A percentile compares a stretch with the other conserved stretches of the same genome.
Evolutionary conservation across 2,329 filamentous ascomycete genomes (phyloP).

Genomic region (Aspergillus nomiae): DNA sequence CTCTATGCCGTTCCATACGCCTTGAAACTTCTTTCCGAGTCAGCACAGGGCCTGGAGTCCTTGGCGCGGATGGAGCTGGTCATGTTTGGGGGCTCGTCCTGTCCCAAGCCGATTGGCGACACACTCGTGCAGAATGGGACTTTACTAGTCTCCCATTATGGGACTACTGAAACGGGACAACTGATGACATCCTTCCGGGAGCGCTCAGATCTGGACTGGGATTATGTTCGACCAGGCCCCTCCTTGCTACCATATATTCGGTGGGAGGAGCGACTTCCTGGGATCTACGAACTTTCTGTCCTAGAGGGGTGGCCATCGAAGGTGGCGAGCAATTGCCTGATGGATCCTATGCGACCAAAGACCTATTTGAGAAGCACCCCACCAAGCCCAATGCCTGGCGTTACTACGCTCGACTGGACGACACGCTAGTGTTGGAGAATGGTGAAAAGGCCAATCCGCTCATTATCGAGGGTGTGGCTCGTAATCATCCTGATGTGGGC

Average conservation of each 20-base stretch:
- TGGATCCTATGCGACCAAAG: conserved; percentile 52
- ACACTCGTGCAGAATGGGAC: conserved; percentile 55
- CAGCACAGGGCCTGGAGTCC: conserved; percentile 53
- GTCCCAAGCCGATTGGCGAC: conserved; percentile 62
- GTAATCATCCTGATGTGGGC: conserved; percentile 54
- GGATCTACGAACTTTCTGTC: conserved; percentile 40
- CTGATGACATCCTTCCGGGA: conserved; percentile 63
- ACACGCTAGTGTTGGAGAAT: conserved; percentile 51
- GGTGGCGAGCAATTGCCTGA: conserved; percentile 48
- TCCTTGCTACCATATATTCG: conserved; percentile 45
- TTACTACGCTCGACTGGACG: conserved; percentile 50
- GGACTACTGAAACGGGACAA: conserved; percentile 63
- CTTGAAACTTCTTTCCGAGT: conserved; percentile 63
- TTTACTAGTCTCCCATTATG: conserved; percentile 59
- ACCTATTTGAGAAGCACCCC: conserved; percentile 50
- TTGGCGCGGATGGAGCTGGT: conserved; percentile 54
- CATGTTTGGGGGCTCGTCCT: conserved; percentile 59
- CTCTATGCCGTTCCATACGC: conserved; percentile 67
- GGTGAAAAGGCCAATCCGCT: conserved; percentile 54
- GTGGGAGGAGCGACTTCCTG: conserved; percentile 38
- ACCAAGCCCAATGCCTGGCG: conserved; percentile 48
- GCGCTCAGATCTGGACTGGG: conserved; percentile 59
- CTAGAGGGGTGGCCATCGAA: conserved; percentile 41
- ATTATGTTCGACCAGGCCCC: conserved; percentile 55
- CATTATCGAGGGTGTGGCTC: conserved; percentile 55